Evolutionary conservation across 768 basidiomycete genomes (phyloP), one percentile per base, ranked within the genome.

Genomic region (Psilocybe azurescens): DNA sequence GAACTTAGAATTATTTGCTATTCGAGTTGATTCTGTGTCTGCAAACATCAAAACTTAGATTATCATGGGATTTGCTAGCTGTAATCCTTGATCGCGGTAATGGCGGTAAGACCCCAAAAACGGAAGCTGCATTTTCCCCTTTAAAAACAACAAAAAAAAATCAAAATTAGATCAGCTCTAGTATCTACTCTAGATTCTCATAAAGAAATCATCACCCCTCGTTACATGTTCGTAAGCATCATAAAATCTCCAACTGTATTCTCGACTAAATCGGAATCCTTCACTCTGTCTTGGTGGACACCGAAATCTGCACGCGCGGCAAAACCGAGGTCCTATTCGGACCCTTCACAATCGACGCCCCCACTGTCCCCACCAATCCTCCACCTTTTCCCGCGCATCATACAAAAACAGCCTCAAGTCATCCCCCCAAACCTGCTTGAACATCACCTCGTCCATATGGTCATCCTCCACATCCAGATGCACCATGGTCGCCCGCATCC

Each of bases 301-400:
- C 52, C 33, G 32, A 32, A 38, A 53, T 38, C n/a, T 36, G 30
- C 52, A 66, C 39, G 32, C 20, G 54, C 3, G 64, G 56, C 54
- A 65, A 33, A 24, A 65, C 49, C 3, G 58, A 61, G 32, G 55
- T 38, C 38, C 53, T 49, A 28, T 61, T 38, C 28, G 59, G 52
- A 41, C 46, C 60, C 54, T 52, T 53, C 58, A 62, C 20, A 54
- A 63, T 63, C 3, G 58, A 36, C 18, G 56, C 41, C 2, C 78
- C 75, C 77, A 81, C 66, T 80, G 83, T 10, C 81, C 75, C 86
- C 86, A 89, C 86, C 86, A 89, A 67, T 87, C 85, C 39, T 86
- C 86, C 24, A 84, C 87, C 53, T 79, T 76, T 50, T 89, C 86
- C 41, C 75, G 78, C 8, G 86, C 79, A 64, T 86, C 81, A 65